Conservation (phyloP, 805 yeast genomes). For the Scheffersomyces coipomensis region DNA sequence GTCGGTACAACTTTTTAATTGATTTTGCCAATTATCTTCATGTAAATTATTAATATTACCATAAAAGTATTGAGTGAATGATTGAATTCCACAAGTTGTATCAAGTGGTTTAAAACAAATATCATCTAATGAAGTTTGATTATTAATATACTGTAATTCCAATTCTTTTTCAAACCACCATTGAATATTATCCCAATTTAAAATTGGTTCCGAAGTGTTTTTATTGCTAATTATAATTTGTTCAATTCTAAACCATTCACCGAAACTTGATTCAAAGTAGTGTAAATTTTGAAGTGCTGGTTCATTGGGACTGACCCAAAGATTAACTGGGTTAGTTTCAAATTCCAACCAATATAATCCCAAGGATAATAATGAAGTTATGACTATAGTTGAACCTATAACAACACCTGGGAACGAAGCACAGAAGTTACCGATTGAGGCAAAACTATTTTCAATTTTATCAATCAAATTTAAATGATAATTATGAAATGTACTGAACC, state of each 20-base stretch:
- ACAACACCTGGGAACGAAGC: constrained; percentile 53
- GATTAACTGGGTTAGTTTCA: constrained; percentile 75
- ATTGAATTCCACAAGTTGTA: constrained; percentile 78
- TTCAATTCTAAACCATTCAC: constrained; percentile 88
- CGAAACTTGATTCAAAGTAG: constrained; percentile 77
- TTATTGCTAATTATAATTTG: constrained; percentile 66
- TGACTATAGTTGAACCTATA: constrained; percentile 17
- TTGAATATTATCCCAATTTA: constrained; percentile 61
- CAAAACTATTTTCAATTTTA: constrained; percentile 34
- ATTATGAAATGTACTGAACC: neutral
- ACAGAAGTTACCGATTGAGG: constrained; percentile 55
- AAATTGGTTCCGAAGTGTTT: constrained; percentile 59
- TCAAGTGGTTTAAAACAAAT: constrained; percentile 83
- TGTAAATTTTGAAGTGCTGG: constrained; percentile 65
- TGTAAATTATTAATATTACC: constrained; percentile 55
- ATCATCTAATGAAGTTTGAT: constrained; percentile 48
- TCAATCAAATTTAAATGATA: constrained; percentile 4
- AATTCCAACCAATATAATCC: constrained; percentile 54
- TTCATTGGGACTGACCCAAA: constrained; percentile 87
- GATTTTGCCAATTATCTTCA: constrained; percentile 53
- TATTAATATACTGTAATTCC: constrained; percentile 34
- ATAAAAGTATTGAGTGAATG: constrained; percentile 83
- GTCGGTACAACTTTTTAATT: constrained; percentile 59
- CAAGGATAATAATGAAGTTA: constrained; percentile 47
- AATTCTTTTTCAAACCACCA: constrained; percentile 91